Percentiles rank a stretch among this genome's conserved stretches.
phyloP scores from a whole-genome alignment of 2,329 filamentous ascomycete genomes.

The Pseudogymnoascus sp. region DNA sequence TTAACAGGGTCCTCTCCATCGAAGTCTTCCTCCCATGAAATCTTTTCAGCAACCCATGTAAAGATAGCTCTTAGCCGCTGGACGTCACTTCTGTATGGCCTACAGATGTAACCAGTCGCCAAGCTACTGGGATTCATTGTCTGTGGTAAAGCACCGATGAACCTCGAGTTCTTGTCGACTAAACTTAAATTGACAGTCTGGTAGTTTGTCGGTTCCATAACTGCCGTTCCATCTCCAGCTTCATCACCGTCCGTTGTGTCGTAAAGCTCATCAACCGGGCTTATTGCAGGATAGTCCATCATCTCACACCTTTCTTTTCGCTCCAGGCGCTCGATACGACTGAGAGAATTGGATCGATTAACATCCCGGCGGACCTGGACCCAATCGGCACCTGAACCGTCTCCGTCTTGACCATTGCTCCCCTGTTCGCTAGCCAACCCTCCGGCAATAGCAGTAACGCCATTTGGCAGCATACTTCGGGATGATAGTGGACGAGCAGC shows the following conservation, averaged over 20 bases:
- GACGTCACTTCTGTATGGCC: constrained; percentile 88
- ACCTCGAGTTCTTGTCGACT: constrained; percentile 93
- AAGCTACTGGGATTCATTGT: constrained; percentile 74
- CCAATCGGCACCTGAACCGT: constrained; percentile 62
- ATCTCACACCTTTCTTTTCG: constrained; percentile 85
- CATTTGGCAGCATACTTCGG: constrained; percentile 20
- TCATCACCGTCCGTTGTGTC: constrained; percentile 85
- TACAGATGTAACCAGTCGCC: constrained; percentile 85
- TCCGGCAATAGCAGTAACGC: constrained; percentile 45
- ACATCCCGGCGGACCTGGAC: constrained; percentile 95
- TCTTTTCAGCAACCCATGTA: constrained; percentile 92
- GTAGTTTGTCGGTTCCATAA: constrained; percentile 78
- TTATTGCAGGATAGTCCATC: constrained; percentile 82
- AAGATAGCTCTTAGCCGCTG: constrained; percentile 92
- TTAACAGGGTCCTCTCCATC: constrained; percentile 65
- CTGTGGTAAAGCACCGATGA: constrained; percentile 74
- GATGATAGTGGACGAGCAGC: constrained; percentile 30
- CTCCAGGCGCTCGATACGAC: constrained; percentile 78
- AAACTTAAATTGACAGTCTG: constrained; percentile 68
- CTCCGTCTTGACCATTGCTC: constrained; percentile 45
- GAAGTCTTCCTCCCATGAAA: constrained; percentile 91
- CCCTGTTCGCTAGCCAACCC: constrained; percentile 33
- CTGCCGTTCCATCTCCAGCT: constrained; percentile 71
- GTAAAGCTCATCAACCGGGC: constrained; percentile 81
- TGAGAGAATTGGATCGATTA: constrained; percentile 88